phyloP scores from a whole-genome alignment of 2,329 filamentous ascomycete genomes.

The Fusarium napiforme region DNA sequence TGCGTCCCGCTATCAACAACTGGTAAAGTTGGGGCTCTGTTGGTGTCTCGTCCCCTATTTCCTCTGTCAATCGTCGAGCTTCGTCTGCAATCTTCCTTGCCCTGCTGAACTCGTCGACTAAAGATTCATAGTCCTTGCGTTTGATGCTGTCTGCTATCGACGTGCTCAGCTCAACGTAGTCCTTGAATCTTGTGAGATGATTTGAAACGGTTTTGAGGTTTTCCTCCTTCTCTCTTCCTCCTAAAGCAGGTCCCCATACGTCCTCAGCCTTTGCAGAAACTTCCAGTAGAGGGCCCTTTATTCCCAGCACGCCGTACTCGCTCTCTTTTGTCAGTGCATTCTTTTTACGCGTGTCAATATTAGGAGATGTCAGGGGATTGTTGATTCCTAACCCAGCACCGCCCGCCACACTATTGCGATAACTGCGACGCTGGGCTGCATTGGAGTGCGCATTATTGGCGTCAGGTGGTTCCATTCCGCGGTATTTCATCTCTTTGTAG shows the following conservation, averaged over 20 bases:
- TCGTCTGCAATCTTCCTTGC: conserved; percentile 86
- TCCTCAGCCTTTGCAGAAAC: conserved; percentile 95
- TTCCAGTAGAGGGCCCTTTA: conserved; percentile 88
- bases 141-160: conserved; percentile 86
- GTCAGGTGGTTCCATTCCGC: conserved; percentile 65
- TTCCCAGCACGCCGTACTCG: conserved; percentile 87
- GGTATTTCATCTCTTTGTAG: conserved; percentile 95
- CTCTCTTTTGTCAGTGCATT: conserved; percentile 93
- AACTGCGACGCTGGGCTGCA: conserved; percentile 74
- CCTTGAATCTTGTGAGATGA: conserved; percentile 81
- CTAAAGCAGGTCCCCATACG: conserved; percentile 94
- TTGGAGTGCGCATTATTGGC: conserved; percentile 61
- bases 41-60: conserved; percentile 65
- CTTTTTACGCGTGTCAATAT: conserved; percentile 75
- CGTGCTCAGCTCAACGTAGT: conserved; percentile 83
- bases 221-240: conserved; percentile 90
- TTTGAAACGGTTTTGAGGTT: conserved; percentile 81
- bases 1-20: conserved; percentile 86
- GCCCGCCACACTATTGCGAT: conserved; percentile 63
- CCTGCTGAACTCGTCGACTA: conserved; percentile 86
- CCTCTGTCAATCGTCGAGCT: conserved; percentile 74
- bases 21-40: conserved; percentile 85
- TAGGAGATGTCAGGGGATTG: conserved; percentile 52
- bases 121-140: conserved; percentile 86
- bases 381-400: conserved; percentile 51